Percentiles rank a stretch among this genome's conserved stretches.
phyloP scores from a whole-genome alignment of 257 asterid genomes.

The Nicotiana attenuata region DNA sequence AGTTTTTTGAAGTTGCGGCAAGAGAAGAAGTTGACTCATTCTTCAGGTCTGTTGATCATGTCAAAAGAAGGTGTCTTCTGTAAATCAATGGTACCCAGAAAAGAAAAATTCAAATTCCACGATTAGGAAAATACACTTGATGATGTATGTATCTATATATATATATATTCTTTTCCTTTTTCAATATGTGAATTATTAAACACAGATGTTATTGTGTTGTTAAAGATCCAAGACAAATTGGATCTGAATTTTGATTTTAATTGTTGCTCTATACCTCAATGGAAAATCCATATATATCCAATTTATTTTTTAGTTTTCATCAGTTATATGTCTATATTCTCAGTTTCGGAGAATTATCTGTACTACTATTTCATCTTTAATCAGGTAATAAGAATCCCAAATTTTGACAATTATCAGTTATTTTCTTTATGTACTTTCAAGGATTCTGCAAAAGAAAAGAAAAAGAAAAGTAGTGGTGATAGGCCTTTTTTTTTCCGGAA shows the following conservation, averaged over 20 bases:
- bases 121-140: background rate
- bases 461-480: too few relatives aligned
- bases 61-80: constrained; percentile 38
- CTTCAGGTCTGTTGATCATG: constrained; percentile 25
- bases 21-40: constrained; percentile 43
- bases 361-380: background rate
- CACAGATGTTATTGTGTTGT: background rate
- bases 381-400: background rate
- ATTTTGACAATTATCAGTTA: background rate
- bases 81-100: background rate
- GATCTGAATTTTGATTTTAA: constrained; percentile 9
- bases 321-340: too few relatives aligned
- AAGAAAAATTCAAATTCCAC: background rate
- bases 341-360: background rate
- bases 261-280: too few relatives aligned
- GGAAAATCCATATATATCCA: too few relatives aligned
- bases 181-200: background rate
- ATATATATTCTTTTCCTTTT: background rate
- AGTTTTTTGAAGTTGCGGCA: constrained; percentile 36
- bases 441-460: too few relatives aligned
- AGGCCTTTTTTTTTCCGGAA: too few relatives aligned
- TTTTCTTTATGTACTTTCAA: too few relatives aligned
- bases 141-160: background rate
- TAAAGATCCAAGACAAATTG: constrained; percentile 6
- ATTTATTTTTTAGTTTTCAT: too few relatives aligned